Conservation (phyloP, 352 stramenopile species). For the Plasmopara halstedii region DNA sequence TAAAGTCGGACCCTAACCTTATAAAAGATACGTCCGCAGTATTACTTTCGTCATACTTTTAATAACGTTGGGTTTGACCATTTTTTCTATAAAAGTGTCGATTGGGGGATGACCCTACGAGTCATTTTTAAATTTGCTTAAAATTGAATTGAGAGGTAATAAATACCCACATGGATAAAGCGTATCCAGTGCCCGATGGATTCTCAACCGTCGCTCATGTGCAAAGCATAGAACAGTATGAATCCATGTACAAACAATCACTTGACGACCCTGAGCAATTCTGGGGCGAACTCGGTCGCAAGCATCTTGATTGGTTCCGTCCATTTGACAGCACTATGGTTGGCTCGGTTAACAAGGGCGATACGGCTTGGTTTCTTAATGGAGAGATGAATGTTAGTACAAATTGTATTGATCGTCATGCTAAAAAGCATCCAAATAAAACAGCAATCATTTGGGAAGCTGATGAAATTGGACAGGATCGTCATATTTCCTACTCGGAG, state of each 20-base stretch:
- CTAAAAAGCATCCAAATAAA: slow-evolving; percentile 71
- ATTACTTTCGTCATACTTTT: no score
- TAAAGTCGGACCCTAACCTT: no score
- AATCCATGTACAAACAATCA: slow-evolving; percentile 82
- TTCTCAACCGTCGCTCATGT: not conserved
- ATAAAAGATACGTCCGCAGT: no score
- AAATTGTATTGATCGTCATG: slow-evolving; percentile 95
- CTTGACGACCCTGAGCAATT: slow-evolving; percentile 86
- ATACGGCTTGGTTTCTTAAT: slow-evolving; percentile 92
- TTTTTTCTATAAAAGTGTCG: no score
- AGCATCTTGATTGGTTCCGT: slow-evolving; percentile 91
- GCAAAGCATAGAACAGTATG: slow-evolving; percentile 64
- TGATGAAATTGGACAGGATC: slow-evolving; percentile 90
- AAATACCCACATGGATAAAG: not conserved
- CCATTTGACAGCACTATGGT: slow-evolving; percentile 86
- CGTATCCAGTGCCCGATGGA: not conserved
- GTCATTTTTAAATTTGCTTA: no score
- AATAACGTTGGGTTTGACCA: no score
- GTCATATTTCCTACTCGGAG: slow-evolving; percentile 43
- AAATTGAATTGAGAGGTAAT: no score
- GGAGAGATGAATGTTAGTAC: slow-evolving; percentile 92
- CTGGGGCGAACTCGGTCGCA: slow-evolving; percentile 86
- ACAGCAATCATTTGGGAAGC: slow-evolving; percentile 96
- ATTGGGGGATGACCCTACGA: no score
- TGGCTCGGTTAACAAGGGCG: slow-evolving; percentile 84